Conservation (phyloP, 75 land plant species). For the Sequoia sempervirens region DNA sequence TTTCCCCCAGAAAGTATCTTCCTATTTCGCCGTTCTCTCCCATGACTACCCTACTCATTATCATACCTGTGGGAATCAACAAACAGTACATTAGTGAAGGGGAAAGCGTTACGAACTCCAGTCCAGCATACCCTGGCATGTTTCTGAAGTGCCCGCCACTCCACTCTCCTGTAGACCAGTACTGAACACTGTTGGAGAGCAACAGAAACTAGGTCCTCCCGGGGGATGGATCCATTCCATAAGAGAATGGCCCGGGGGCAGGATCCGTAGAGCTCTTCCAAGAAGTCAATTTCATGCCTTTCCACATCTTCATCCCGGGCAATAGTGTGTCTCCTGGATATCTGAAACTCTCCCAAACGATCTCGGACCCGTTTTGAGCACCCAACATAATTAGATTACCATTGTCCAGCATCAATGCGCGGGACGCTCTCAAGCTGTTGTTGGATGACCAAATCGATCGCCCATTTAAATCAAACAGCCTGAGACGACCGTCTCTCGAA, state of each 20-base stretch:
- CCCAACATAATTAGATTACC: constrained; percentile 13
- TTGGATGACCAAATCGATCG: too few species aligned
- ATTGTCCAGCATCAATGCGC: background rate
- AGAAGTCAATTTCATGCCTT: constrained; percentile 7
- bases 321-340: constrained; percentile 16
- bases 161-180: constrained; percentile 18
- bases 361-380: background rate
- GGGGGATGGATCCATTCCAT: background rate
- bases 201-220: background rate
- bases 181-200: background rate
- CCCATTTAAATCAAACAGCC: too few species aligned
- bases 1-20: too few species aligned
- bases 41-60: too few species aligned
- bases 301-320: constrained; percentile 13
- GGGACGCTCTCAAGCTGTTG: background rate
- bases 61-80: too few species aligned
- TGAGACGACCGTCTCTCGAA: background rate
- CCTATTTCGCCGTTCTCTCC: too few species aligned
- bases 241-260: constrained; percentile 1
- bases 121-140: constrained; percentile 8
- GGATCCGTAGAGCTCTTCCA: constrained; percentile 1
- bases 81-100: background rate
- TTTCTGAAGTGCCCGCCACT: constrained; percentile 3
- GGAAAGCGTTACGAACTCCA: background rate
- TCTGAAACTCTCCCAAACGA: background rate